Conservation (phyloP, 352 stramenopile genomes). For the Elongisporangium senticosum region DNA sequence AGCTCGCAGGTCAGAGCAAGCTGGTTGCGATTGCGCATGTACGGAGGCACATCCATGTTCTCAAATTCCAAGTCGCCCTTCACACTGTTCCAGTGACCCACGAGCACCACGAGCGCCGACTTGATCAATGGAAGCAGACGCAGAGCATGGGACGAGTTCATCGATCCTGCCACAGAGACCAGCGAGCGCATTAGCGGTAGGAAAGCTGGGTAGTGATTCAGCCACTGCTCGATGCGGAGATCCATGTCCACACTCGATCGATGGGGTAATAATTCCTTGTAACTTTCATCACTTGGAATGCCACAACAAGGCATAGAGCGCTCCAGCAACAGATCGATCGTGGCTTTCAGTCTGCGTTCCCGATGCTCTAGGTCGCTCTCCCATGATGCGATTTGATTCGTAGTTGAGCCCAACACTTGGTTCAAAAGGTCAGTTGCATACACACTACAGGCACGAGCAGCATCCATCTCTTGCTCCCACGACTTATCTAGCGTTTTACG, state of each 20-base stretch:
- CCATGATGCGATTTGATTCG: slow-evolving; percentile 1
- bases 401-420: slow-evolving; percentile 27
- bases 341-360: slow-evolving; percentile 44
- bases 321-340: slow-evolving; percentile 72
- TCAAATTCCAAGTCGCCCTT: slow-evolving; percentile 57
- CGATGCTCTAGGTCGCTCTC: slow-evolving; percentile 10
- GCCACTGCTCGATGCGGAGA: slow-evolving; percentile 74
- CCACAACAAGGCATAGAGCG: slow-evolving; percentile 71
- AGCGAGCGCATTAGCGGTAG: slow-evolving; percentile 45
- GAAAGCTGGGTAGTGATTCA: slow-evolving; percentile 78
- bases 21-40: slow-evolving; percentile 75
- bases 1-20: slow-evolving; percentile 60
- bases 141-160: slow-evolving; percentile 37
- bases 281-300: slow-evolving; percentile 67
- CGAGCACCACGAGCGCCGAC: slow-evolving; percentile 58
- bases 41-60: slow-evolving; percentile 74
- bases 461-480: slow-evolving; percentile 67
- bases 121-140: slow-evolving; percentile 74
- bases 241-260: slow-evolving; percentile 80
- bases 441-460: slow-evolving; percentile 47
- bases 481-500: slow-evolving; percentile 68
- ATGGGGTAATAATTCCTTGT: slow-evolving; percentile 81
- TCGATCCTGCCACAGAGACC: slow-evolving; percentile 27
- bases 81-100: slow-evolving; percentile 81
- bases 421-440: slow-evolving; percentile 47